Base-by-base conservation (phyloP, 192 early-diverging fungal genomes). In the Chytriomyces confervae region DNA sequence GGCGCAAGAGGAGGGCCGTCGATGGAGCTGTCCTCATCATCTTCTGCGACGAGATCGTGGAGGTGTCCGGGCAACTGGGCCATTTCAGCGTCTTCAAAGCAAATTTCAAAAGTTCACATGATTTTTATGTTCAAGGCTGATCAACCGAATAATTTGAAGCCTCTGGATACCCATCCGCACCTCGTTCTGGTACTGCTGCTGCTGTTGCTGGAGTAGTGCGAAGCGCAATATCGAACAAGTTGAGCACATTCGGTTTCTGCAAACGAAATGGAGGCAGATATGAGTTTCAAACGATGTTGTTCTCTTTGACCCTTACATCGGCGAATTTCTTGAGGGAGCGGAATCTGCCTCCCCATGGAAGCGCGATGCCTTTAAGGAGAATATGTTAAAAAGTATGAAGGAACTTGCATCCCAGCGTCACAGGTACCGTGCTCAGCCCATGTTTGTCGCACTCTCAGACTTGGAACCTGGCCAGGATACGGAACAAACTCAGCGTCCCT, bases 151-250 rank as follows among this genome's bases (percentile, higher is more conserved):
- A 36, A 36, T 36, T 36, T 36, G 36, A 36, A 36, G 36, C 36
- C 36, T 36, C 36, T 36, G 36, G 36, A 36, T 36, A 36, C 36
- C 4, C 36, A 36, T 36, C 36, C 36, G 36, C 36, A 36, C 36
- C 36, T 36, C 4, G 36, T 1, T 36, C 36, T 36, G 36, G 36
- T 4, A 1, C 36, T 36, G 36, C 36, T 36, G 36, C 36, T 36
- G 66, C 36, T 36, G 36, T 1, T 36, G 36, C 36, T 36, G 66
- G 66, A 47, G 44, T 47, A 18, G 70, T 61, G 16, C 61, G 16
- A 73, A 86, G 76, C 23, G 87, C 84, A 5, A 87, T 84, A 69
- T 89, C 87, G 79, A 89, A 89, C 51, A 89, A 74, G 64, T 89
- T 89, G 10, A 89, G 79, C 6, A 89, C 81, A 70, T 89, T 89